phyloP scores from a whole-genome alignment of 371 early-diverging fungal species.

The Syncephalastrum sp. region DNA sequence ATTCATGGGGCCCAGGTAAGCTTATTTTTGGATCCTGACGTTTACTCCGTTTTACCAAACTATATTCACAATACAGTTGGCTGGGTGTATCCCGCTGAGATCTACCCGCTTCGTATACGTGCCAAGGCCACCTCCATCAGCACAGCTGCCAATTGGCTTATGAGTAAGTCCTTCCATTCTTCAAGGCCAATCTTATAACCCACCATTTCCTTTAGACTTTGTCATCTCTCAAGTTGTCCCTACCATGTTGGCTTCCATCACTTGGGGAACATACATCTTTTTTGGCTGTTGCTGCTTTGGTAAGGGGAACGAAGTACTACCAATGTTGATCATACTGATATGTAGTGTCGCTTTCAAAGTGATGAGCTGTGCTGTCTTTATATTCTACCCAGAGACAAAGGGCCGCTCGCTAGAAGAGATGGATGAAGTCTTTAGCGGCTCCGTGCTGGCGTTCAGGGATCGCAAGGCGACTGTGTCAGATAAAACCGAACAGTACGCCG shows the following conservation, averaged over 20 bases:
- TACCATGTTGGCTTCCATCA: conserved; percentile 41
- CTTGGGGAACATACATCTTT: conserved; percentile 59
- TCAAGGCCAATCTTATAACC: conserved; percentile 28
- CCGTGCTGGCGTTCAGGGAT: no score
- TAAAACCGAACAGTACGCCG: no score
- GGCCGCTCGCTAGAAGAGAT: conserved; percentile 47
- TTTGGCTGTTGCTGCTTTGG: conserved; percentile 52
- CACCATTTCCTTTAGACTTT: conserved; percentile 11
- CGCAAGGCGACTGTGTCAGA: no score
- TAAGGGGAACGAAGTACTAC: neutral
- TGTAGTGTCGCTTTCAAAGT: conserved; percentile 11
- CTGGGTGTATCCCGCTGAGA: conserved; percentile 67
- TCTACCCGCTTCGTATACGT: conserved; percentile 54
- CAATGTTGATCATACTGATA: neutral
- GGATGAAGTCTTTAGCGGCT: conserved; percentile 40
- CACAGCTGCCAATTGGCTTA: conserved; percentile 71
- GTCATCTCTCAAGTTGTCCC: conserved; percentile 46
- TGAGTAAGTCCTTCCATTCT: neutral
- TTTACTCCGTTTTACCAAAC: neutral
- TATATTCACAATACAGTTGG: conserved; percentile 32
- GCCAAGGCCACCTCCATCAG: conserved; percentile 49
- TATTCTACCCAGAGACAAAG: conserved; percentile 54
- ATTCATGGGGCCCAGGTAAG: conserved; percentile 47
- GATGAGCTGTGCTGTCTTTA: conserved; percentile 33
- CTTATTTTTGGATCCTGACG: neutral